phyloP scores from a whole-genome alignment of 352 stramenopile genomes.

The Globisporangium emineosum region DNA sequence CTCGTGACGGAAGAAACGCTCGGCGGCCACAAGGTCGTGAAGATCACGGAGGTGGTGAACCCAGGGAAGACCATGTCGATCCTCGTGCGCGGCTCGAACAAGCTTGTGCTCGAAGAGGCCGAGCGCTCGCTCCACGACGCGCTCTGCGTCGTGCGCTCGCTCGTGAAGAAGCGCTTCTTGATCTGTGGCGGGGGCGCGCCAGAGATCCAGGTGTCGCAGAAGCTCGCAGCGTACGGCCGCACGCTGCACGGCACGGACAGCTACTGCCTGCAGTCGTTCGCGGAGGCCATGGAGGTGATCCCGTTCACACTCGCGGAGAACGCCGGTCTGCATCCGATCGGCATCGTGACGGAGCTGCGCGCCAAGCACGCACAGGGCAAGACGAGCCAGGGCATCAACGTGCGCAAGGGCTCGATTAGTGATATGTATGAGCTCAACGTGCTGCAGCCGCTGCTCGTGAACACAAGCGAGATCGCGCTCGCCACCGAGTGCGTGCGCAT shows the following conservation, averaged over 20 bases:
- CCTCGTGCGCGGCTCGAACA: conserved; percentile 97
- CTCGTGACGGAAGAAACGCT: conserved; percentile 97
- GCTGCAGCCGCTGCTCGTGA: conserved; percentile 98
- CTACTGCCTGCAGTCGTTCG: conserved; percentile 97
- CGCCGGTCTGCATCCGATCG: conserved; percentile 97
- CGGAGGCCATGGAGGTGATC: conserved; percentile 97
- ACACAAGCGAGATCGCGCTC: conserved; percentile 95
- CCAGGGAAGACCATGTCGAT: conserved; percentile 97
- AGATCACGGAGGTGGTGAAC: conserved; percentile 97
- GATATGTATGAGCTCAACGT: conserved; percentile 99
- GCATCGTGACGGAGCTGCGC: conserved; percentile 97
- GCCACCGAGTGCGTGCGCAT: conserved; percentile 99
- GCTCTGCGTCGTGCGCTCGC: conserved; percentile 95
- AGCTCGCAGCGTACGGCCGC: conserved; percentile 91
- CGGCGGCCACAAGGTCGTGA: conserved; percentile 96
- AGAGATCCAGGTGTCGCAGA: conserved; percentile 96
- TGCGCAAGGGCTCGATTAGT: conserved; percentile 94
- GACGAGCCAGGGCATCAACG: conserved; percentile 95
- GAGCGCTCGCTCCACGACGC: conserved; percentile 99
- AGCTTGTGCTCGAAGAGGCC: conserved; percentile 97
- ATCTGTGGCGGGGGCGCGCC: conserved; percentile 97
- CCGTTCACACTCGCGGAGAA: conserved; percentile 99
- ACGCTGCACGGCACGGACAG: conserved; percentile 93
- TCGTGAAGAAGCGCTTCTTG: conserved; percentile 99
- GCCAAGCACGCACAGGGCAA: conserved; percentile 92